These are phyloP conservation scores for Kwoniella bestiolae DNA, from an alignment of 768 basidiomycete species.

Conservation along the genomic window DNA sequence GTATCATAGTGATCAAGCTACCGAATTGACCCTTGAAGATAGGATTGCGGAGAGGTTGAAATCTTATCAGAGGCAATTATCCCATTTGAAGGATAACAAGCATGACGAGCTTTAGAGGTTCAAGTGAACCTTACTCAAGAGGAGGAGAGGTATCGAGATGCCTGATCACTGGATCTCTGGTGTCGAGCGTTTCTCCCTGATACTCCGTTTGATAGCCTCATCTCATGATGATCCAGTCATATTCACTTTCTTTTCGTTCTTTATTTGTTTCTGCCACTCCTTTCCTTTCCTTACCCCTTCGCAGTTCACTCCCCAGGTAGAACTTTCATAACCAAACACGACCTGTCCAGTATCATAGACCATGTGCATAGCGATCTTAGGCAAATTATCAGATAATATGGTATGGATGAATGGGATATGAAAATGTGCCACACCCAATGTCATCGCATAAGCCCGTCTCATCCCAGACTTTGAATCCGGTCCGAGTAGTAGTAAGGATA, in stretches of 20 bases:
- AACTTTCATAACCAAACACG: no score
- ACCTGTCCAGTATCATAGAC: neutral
- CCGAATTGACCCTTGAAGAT: constrained; percentile 50
- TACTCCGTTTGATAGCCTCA: no score
- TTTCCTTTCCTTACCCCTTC: no score
- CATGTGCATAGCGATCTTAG: neutral
- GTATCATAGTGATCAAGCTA: constrained; percentile 36
- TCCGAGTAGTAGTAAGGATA: neutral
- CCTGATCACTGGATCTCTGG: no score
- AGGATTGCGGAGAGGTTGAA: constrained; percentile 51
- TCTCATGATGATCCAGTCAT: no score
- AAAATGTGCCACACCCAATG: neutral
- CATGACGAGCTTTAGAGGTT: constrained; percentile 8
- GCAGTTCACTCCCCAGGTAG: no score
- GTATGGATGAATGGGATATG: neutral
- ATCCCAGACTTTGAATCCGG: neutral
- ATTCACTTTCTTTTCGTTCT: no score
- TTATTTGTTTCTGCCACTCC: no score
- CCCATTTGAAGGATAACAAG: constrained; percentile 2
- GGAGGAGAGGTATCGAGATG: no score
- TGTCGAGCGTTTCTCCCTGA: neutral
- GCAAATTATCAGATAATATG: no score
- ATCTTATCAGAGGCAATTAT: constrained; percentile 42
- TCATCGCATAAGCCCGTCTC: constrained; percentile 2
- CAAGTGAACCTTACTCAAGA: no score